Base-by-base conservation (phyloP, 441 rosid species). In the Aquilaria agallochum region DNA sequence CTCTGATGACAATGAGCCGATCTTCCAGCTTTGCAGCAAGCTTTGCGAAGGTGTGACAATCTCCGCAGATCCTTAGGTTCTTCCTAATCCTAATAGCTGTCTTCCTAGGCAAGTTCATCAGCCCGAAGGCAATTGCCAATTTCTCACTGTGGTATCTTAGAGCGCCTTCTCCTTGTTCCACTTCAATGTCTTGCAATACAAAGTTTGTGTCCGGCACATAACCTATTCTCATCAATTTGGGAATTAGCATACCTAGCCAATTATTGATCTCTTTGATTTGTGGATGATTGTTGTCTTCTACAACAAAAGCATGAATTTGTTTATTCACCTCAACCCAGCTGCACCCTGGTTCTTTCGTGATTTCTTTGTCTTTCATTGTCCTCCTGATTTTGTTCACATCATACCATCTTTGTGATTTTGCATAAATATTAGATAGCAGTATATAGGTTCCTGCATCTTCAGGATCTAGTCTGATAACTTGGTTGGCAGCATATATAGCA, bases 311-410 rank as follows among this genome's bases (percentile, higher is more conserved):
- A 68, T 87, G 95, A 48, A 90, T 80, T 72, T 81, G 68, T 70
- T 77, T 85, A 64, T 75, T 70, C 66, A 79, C 85, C 80, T 89
- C 94, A 55, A 87, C 72, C 94, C 94, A 87, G 74, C 94, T 89
- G 58, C 90, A 85, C 66, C 96, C 94, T 5, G 94, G 88, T 49
- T 80, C 87, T 74, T 89, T 85, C 65, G 53, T 75, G 34, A 87
- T 70, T 59, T 87, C 84, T 53, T 65, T 74, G 60, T 71, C 66
- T 67, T 67, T 75, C 96, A 87, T 87, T 0, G 10, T 61, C 64
- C 59, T 85, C 68, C 92, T 72, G 15, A 79, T 66, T 53, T 76
- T 74, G 31, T 79, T 80, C 64, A 79, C 96, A 40, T 79, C 84
- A 0, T 82, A 72, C 90, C 96, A 87, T 62, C 83, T 82, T 67